Evolutionary conservation across 2,329 filamentous ascomycete genomes (phyloP).

Genomic region (Pyrenophora tritici-repentis): DNA sequence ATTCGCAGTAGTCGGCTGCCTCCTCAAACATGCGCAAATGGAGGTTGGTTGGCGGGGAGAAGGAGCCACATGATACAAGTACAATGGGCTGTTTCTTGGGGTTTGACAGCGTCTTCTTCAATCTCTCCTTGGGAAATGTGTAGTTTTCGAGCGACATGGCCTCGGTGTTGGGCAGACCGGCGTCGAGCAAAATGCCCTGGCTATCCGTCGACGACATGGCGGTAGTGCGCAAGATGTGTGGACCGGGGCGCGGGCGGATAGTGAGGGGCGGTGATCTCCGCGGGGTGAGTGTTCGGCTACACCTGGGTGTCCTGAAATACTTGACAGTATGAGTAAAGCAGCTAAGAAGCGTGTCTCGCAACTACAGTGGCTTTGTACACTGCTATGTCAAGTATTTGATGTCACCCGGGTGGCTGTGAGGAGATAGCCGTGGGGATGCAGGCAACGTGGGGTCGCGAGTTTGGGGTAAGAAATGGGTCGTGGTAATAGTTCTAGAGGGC

Average conservation of each 20-base stretch:
- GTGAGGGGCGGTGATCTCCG: constrained; percentile 15
- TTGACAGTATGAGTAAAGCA: too few relatives aligned
- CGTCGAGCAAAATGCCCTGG: constrained; percentile 27
- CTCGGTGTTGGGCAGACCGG: constrained; percentile 31
- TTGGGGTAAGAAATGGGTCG: constrained; percentile 4
- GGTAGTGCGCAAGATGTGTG: constrained; percentile 1
- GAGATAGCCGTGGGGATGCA: constrained; percentile 6
- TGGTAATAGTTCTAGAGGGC: constrained; percentile 12
- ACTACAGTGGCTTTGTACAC: too few relatives aligned
- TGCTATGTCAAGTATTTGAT: too few relatives aligned
- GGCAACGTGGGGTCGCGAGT: constrained; percentile 6
- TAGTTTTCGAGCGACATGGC: constrained; percentile 56
- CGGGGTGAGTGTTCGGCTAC: constrained; percentile 13
- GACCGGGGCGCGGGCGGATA: constrained; percentile 7
- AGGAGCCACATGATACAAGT: constrained; percentile 71
- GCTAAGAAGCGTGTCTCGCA: too few relatives aligned
- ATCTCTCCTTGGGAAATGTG: constrained; percentile 64
- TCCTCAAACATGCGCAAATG: constrained; percentile 89
- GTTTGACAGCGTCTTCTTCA: constrained; percentile 62
- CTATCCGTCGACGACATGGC: constrained; percentile 33
- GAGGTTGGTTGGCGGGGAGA: constrained; percentile 75
- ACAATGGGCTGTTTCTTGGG: constrained; percentile 65
- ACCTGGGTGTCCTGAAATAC: too few relatives aligned
- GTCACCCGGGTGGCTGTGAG: too few relatives aligned
- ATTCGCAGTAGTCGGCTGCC: constrained; percentile 77